A percentile compares a stretch with the other conserved stretches of the same genome.
Conservation (phyloP, 179 eudicot species). For the Amaranthus tricolor region DNA sequence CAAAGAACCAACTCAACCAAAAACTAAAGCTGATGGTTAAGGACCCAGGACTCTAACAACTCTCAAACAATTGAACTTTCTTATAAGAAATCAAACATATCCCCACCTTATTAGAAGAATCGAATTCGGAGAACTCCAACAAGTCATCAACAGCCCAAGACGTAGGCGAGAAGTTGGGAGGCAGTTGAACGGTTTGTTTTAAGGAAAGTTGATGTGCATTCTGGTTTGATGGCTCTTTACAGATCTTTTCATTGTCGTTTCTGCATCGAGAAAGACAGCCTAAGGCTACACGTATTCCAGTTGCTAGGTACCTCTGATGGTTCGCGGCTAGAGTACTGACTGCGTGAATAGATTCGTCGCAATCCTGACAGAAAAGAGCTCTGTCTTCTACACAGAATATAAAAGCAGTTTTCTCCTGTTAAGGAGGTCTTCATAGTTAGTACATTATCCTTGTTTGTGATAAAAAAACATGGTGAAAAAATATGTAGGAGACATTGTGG, state of each 20-base stretch:
- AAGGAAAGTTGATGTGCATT: conserved; percentile 37
- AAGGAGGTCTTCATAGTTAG: not conserved
- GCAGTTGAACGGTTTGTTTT: conserved; percentile 40
- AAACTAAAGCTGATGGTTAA: too few relatives aligned
- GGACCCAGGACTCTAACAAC: too few relatives aligned
- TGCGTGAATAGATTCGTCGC: conserved; percentile 79
- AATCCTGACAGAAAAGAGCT: conserved; percentile 87
- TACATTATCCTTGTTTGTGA: not conserved
- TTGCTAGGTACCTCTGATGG: conserved; percentile 88
- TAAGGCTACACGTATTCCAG: conserved; percentile 75
- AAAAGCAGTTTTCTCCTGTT: conserved; percentile 85
- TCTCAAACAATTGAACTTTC: too few relatives aligned
- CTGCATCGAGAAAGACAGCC: conserved; percentile 43
- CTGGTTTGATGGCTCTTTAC: conserved; percentile 59
- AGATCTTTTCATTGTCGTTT: conserved; percentile 38
- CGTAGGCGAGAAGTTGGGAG: conserved; percentile 32
- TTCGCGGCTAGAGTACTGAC: conserved; percentile 68
- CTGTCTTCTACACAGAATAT: conserved; percentile 97
- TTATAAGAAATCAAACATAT: not conserved
- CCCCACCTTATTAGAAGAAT: conserved; percentile 64
- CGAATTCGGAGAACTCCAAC: conserved; percentile 65
- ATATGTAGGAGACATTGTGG: too few relatives aligned
- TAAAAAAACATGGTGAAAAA: not conserved
- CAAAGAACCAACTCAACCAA: too few relatives aligned
- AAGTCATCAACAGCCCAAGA: conserved; percentile 90